Percentiles rank a stretch among this genome's conserved stretches.
Evolutionary conservation across 805 yeast genomes (phyloP).

Genomic region (Tetrapisispora fleetii): DNA sequence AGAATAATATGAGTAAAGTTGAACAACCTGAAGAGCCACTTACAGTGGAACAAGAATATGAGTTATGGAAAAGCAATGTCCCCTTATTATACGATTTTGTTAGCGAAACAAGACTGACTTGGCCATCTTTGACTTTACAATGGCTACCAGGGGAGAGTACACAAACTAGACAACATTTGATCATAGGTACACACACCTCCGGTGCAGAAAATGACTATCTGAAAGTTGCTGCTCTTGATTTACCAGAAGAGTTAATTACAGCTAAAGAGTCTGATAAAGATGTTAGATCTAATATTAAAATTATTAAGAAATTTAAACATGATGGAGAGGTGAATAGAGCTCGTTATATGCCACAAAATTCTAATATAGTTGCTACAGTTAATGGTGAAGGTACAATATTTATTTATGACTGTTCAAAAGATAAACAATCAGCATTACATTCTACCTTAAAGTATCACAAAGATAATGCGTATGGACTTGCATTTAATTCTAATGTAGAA

Average conservation of each 20-base stretch:
- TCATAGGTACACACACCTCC: conserved; percentile 67
- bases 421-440: conserved; percentile 21
- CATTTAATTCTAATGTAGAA: conserved; percentile 45
- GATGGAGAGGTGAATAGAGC: conserved; percentile 64
- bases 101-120: conserved; percentile 65
- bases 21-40: conserved; percentile 1
- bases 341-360: conserved; percentile 55
- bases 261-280: conserved; percentile 13
- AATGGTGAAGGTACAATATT: conserved; percentile 56
- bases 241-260: conserved; percentile 38
- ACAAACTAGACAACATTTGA: conserved; percentile 38
- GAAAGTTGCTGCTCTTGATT: conserved; percentile 51
- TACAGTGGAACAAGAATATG: conserved; percentile 47
- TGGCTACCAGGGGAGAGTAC: conserved; percentile 47
- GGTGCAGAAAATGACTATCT: conserved; percentile 58
- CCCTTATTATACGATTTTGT: conserved; percentile 77
- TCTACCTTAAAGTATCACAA: conserved; percentile 43
- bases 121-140: conserved; percentile 76
- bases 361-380: conserved; percentile 50
- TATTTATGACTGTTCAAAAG: conserved; percentile 36
- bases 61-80: conserved; percentile 72
- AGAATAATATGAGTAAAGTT: not conserved
- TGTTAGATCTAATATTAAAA: conserved; percentile 42
- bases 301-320: conserved; percentile 51
- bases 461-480: conserved; percentile 65